Evolutionary conservation across 1,284 basidiomycete genomes (phyloP), one percentile per base, ranked within the genome.

Genomic region (Fomitiporia mediterranea): DNA sequence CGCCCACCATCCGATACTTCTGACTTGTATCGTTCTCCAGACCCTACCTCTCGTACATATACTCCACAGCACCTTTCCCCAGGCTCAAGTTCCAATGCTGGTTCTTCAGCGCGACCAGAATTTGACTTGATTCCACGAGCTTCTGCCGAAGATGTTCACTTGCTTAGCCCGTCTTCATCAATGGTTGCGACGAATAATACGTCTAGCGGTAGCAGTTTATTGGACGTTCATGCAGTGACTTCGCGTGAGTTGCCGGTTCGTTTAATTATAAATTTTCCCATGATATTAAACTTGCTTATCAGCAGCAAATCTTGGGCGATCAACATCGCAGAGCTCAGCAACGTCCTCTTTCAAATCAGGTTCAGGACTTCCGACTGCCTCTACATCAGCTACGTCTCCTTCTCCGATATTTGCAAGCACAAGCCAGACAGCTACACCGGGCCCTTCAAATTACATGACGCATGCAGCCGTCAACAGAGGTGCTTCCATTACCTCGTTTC

Each of bases 241-340:
- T 34, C 40, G 6, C 15, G 52, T 44, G 23, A 5, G 52, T 23
- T 39, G 15, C 9, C 8, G 6, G 23, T 8, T 37, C 21, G 28
- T 37, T 6, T 28, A 3, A 28, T 44, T 32, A n/a, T 4, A 44
- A 32, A 25, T 2, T 19, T 51, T 3, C 28, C 19, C n/a, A 30
- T 51, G 30, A 6, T 37, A 8, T 43, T 35, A 13, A n/a, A 63
- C 0, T 67, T 48, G 56, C 64, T 67, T 55, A 30, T 8, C 52
- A 11, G 64, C 68, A 37, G 43, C 48, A 27, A 38, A 21, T 9
- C 28, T 70, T 1, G 70, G 59, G 3, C 69, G 69, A 40, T 65
- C 70, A 13, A 62, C 62, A 7, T 70, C 69, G 13, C 64, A 60
- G 28, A 67, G 63, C 13, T 70, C 69, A 13, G 68, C 70, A 1